Base-by-base conservation (phyloP, 129 eudicot genomes). In the Flaveria ramosissima region DNA sequence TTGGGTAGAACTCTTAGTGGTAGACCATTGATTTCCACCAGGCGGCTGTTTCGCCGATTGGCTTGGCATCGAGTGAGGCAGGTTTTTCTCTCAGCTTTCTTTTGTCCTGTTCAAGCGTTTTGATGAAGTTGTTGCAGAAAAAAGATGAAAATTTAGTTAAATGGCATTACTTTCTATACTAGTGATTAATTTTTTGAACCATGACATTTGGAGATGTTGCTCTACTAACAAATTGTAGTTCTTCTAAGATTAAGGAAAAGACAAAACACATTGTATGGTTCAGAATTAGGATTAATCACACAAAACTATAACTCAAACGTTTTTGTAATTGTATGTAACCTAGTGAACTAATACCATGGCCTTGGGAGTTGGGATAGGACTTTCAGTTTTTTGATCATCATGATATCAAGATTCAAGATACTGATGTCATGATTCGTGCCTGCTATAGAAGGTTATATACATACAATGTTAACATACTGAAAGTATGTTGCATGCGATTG, bases 41-140 rank as follows among this genome's bases (percentile, higher is more conserved):
- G 98, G 26, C 79, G 92, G 70, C 68, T 86, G 0, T 88, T 91
- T 79, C 84, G 92, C 10, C 87, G 93, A 15, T 61, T 94, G 61
- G 92, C 98, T 42, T 94, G 97, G 98, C 96, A 94, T 81, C 97
- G 98, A 75, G 98, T 94, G 97, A 94, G 98, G 97, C 97, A 94
- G 98, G 98, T 94, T 86, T 92, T 91, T 89, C 76, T 85, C 98
- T 90, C 79, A 61, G 88, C 85, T 74, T 75, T 72, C 83, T 77
- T 83, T 85, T 76, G 41, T 11, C 67, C 27, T 16, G 36, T 3
- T 30, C 36, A 30, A 30, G 36, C 5, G 36, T 30, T 30, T 30
- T 30, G 36, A 30, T 30, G 36, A 30, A 30, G 5, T 30, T 30
- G 36, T 30, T 30, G 36, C 36, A 4, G 30, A 27, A 30, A 30